A percentile compares a stretch with the other conserved stretches of the same genome.
Conservation (phyloP, 345 rosid species). For the Eutrema heterophyllum region DNA sequence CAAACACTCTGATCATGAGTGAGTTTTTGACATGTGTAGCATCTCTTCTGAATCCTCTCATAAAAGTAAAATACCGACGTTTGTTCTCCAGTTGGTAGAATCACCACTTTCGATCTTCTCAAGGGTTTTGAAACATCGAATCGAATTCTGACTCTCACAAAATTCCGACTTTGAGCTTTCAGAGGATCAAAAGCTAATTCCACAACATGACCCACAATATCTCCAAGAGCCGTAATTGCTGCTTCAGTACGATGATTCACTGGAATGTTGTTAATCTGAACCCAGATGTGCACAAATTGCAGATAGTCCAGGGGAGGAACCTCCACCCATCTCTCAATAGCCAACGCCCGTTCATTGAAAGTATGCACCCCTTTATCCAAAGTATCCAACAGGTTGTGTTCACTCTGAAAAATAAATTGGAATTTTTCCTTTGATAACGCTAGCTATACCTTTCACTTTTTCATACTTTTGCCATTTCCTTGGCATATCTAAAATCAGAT, state of each 20-base stretch:
- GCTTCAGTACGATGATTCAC: neutral
- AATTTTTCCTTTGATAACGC: too few relatives aligned
- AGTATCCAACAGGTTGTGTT: neutral
- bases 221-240: neutral
- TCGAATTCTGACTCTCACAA: neutral
- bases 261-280: neutral
- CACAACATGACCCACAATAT: neutral
- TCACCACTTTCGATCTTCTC: neutral
- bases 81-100: neutral
- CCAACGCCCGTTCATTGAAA: neutral
- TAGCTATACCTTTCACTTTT: neutral
- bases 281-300: neutral
- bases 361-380: neutral
- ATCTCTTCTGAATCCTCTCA: neutral
- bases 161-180: neutral
- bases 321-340: neutral
- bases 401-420: neutral
- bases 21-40: too few relatives aligned
- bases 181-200: neutral
- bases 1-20: too few relatives aligned
- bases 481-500: neutral
- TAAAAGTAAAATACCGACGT: neutral
- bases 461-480: neutral
- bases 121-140: neutral
- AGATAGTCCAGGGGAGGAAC: neutral